Evolutionary conservation across 208 protist genomes (phyloP), one percentile per base, ranked within the genome.

Genomic region (Naegleria lovaniensis): DNA sequence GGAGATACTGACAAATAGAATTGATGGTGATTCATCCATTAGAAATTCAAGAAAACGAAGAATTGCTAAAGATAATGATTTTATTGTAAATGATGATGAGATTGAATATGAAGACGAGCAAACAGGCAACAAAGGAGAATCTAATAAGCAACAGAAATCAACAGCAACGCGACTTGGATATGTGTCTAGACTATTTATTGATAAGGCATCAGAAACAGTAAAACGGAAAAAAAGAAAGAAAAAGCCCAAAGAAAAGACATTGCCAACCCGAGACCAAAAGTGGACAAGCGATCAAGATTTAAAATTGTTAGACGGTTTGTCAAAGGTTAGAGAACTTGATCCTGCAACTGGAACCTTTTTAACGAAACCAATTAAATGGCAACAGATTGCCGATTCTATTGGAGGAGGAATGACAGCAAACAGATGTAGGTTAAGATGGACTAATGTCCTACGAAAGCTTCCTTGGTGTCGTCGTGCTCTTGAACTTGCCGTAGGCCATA

Each of bases 341-440:
- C 85, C 85, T 9, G 33, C 4, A 5, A 88, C 85, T 39, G 43
- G 43, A 38, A 58, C 19, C 5, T 22, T 88, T 13, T 5, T 58
- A 33, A n/a, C n/a, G 4, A 88, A 88, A 36, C 85, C 85, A 22
- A 39, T 88, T 16, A 88, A 88, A 36, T 88, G 85, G 85, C 41
- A 58, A 25, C 6, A 48, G 11, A 38, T 88, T 1, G 43, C 39
- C 4, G 85, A 88, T 22, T 36, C 16, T 29, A 79, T 79, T 79
- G 67, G 67, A 6, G 67, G n/a, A 36, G 67, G 67, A 15, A 79
- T 79, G 25, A 79, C 67, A 36, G 29, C 67, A 11, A 79, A 79
- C 36, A 25, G 67, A 33, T 79, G 67, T 33, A 79, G n/a, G 36
- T 9, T 36, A 33, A 29, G 67, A 36, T 67, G 38, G 33, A 43